Base-by-base conservation (phyloP, 2,329 filamentous ascomycete genomes). In the Sclerotinia subarctica region DNA sequence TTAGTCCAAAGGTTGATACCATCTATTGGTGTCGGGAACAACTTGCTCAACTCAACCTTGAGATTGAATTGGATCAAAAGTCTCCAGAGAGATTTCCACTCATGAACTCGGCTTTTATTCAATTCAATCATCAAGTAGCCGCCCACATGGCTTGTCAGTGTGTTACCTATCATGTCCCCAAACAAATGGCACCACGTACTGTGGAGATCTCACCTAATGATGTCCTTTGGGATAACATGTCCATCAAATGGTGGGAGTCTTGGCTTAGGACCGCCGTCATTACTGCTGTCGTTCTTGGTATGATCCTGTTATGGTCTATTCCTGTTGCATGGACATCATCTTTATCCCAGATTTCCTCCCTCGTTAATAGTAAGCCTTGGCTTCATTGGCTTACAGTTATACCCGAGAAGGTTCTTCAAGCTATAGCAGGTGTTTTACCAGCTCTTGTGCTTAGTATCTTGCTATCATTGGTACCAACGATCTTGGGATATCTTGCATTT, bases 91-190 rank as follows among this genome's bases (percentile, higher is more conserved):
- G 90, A 5, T 98, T 93, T 71, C 94, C 94, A 0, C 81, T 94
- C 58, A 96, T 97, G 93, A 97, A 92, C 75, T 97, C 94, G 0
- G 95, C 95, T 0, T 99, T 99, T 74, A 93, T 99, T 70, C 95
- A 99, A 77, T 99, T 99, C 84, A 97, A 99, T 76, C 91, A 97
- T 76, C 95, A 99, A 77, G 92, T 97, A 1, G 94, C 94, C 7
- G 95, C 95, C 0, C 95, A 99, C 76, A 98, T 99, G 95, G 95
- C 94, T 68, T 97, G 93, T 77, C 95, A 99, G 78, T 89, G 92
- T 59, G 85, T 96, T 57, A 93, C 91, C 51, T 93, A 98, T 77
- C 95, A 99, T 75, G 79, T 97, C 0, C 95, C 95, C 1, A 92
- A 92, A 74, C 91, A 96, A 57, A 99, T 99, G 95, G 86, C 92